Conservation (phyloP, 2,329 filamentous ascomycete genomes). For the Aureobasidium leucospermi region DNA sequence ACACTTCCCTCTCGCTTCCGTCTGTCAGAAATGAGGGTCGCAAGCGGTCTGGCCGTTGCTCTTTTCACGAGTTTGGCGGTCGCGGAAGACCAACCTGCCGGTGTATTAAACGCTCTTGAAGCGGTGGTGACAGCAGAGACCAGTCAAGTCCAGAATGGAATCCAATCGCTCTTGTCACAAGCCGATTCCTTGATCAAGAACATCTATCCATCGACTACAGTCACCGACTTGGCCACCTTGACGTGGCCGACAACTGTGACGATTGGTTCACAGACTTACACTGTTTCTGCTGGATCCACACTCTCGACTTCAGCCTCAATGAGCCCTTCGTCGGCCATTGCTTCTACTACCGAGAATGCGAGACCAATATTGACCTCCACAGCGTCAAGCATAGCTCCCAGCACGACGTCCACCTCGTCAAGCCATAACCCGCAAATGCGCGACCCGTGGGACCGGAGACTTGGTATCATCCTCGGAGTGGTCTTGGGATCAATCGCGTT, state of each 20-base stretch:
- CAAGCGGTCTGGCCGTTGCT: neutral
- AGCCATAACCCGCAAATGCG: neutral
- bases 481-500: conserved; percentile 17
- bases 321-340: neutral
- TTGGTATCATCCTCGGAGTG: conserved; percentile 20
- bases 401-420: neutral
- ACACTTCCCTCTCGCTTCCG: neutral
- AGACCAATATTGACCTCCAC: conserved; percentile 12
- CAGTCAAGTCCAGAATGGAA: neutral
- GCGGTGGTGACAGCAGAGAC: neutral
- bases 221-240: conserved; percentile 13
- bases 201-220: conserved; percentile 15
- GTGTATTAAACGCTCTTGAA: neutral
- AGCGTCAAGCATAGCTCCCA: neutral
- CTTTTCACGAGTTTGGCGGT: neutral
- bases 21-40: neutral
- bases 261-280: conserved; percentile 18
- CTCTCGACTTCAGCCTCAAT: conserved; percentile 9
- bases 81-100: neutral
- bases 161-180: conserved; percentile 14
- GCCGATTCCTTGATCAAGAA: conserved; percentile 15
- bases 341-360: conserved; percentile 5
- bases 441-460: conserved; percentile 7
- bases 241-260: conserved; percentile 18
- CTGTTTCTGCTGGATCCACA: conserved; percentile 5